Evolutionary conservation across 768 basidiomycete genomes (phyloP), one percentile per base, ranked within the genome.

Genomic region (Scleroderma bovista): DNA sequence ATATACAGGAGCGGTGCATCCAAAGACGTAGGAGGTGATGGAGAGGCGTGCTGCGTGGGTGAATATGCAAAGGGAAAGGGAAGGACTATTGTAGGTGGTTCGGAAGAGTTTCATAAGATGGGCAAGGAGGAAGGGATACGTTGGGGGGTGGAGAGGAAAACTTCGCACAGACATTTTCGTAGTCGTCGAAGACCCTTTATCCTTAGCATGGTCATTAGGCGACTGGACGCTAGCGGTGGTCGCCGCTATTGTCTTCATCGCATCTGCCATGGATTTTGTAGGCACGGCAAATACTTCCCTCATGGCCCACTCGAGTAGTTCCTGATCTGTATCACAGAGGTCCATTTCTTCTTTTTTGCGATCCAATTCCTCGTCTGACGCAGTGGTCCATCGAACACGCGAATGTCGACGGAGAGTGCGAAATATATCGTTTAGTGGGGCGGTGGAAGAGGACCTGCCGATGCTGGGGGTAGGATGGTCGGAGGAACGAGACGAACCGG

Each of bases 1-100:
- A 68, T 95, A 96, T 1, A 85, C 87, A 10, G 76, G 76, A 0
- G 93, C 88, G 10, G 89, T 86, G 67, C 94, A 97, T 2, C 93
- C 94, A 58, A 85, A 84, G 26, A 94, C 85, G 65, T 90, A 97
- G 5, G 87, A 91, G 4, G 83, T 75, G 44, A 86, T 78, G 1
- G 88, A 90, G 3, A 83, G 77, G 36, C 77, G 76, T 36, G 83
- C 79, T 0, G 91, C 88, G 63, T 93, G 77, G 44, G 84, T 74
- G 71, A 96, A 97, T 22, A 95, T 76, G 17, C 84, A 75, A 16
- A 97, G 76, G 1, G 93, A 84, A 23, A 92, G 75, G 59, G 91
- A 77, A 1, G 93, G 92, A 52, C 93, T 84, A 16, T 67, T 66
- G 65, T 87, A 93, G 45, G 80, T 84, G 57, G 84, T 85, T 20